phyloP scores from a whole-genome alignment of 805 yeast genomes.

The Hemisphaericaspora nanyangensis region DNA sequence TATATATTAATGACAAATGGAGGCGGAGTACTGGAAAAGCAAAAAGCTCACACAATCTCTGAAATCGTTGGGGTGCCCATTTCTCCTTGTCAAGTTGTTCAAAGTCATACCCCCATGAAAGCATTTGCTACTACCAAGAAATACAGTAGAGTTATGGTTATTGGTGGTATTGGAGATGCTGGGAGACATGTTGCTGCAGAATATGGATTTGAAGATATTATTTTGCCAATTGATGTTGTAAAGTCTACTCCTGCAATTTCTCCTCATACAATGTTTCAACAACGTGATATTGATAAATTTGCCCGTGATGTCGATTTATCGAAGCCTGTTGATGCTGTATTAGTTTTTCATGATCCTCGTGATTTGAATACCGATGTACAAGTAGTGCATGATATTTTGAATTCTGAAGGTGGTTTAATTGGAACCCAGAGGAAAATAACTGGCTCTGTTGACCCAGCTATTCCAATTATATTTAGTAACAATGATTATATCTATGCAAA shows the following conservation, averaged over 20 bases:
- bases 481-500: slow-evolving; percentile 88
- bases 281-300: slow-evolving; percentile 42
- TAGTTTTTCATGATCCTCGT: slow-evolving; percentile 85
- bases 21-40: slow-evolving; percentile 71
- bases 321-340: slow-evolving; percentile 63
- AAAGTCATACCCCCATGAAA: slow-evolving; percentile 83
- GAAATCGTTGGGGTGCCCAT: slow-evolving; percentile 31
- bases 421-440: slow-evolving; percentile 51
- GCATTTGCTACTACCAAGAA: slow-evolving; percentile 45
- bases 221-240: slow-evolving; percentile 71
- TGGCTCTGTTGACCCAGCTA: slow-evolving; percentile 40
- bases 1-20: slow-evolving; percentile 87
- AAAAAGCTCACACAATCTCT: slow-evolving; percentile 39
- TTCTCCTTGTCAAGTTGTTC: slow-evolving; percentile 66
- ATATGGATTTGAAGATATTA: slow-evolving; percentile 76
- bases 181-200: slow-evolving; percentile 68
- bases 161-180: slow-evolving; percentile 74
- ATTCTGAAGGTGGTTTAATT: slow-evolving; percentile 56
- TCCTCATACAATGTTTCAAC: slow-evolving; percentile 61
- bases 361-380: slow-evolving; percentile 86
- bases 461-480: slow-evolving; percentile 78
- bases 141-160: slow-evolving; percentile 64
- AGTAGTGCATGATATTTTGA: slow-evolving; percentile 66
- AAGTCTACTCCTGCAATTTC: slow-evolving; percentile 54
- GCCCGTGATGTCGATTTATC: slow-evolving; percentile 25